These are phyloP conservation scores for Phallus indusiatus DNA, from an alignment of 768 basidiomycete genomes.

Conservation along the genomic window DNA sequence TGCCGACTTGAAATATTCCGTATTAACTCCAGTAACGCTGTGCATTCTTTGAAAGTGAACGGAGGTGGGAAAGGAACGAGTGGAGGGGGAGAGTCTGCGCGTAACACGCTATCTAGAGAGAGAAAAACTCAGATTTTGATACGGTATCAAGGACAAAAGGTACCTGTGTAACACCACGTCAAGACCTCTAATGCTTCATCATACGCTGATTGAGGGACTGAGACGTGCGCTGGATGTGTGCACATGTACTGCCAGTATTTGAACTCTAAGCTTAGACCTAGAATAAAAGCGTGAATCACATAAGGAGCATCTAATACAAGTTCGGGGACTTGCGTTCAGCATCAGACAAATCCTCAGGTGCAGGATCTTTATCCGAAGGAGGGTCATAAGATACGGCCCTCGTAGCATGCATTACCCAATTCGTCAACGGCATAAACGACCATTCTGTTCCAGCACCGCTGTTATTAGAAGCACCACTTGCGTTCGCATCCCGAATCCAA, in stretches of 20 bases:
- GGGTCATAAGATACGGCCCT: conserved; percentile 41
- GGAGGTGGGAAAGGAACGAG: conserved; percentile 42
- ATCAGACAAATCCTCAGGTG: conserved; percentile 15
- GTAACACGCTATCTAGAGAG: conserved; percentile 56
- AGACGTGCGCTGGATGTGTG: conserved; percentile 62
- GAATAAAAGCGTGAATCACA: not conserved
- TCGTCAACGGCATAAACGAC: conserved; percentile 31
- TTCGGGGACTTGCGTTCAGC: conserved; percentile 40
- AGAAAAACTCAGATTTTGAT: not conserved
- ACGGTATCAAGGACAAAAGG: conserved; percentile 11
- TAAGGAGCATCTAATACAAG: not conserved
- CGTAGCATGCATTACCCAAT: conserved; percentile 61
- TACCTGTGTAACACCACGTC: conserved; percentile 75
- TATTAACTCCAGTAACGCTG: conserved; percentile 58
- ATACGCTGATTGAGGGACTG: conserved; percentile 45
- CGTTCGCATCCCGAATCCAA: conserved; percentile 44
- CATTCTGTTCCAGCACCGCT: conserved; percentile 20
- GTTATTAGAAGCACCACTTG: conserved; percentile 18
- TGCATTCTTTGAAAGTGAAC: conserved; percentile 69
- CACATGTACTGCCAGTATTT: conserved; percentile 79
- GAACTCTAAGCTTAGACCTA: conserved; percentile 68
- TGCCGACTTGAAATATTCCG: conserved; percentile 28
- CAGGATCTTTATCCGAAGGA: conserved; percentile 18
- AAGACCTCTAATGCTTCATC: conserved; percentile 66
- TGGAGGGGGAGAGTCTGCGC: conserved; percentile 45